These are phyloP conservation scores for Fonsecaea erecta DNA, from an alignment of 2,329 filamentous ascomycete genomes.

Conservation along the genomic window DNA sequence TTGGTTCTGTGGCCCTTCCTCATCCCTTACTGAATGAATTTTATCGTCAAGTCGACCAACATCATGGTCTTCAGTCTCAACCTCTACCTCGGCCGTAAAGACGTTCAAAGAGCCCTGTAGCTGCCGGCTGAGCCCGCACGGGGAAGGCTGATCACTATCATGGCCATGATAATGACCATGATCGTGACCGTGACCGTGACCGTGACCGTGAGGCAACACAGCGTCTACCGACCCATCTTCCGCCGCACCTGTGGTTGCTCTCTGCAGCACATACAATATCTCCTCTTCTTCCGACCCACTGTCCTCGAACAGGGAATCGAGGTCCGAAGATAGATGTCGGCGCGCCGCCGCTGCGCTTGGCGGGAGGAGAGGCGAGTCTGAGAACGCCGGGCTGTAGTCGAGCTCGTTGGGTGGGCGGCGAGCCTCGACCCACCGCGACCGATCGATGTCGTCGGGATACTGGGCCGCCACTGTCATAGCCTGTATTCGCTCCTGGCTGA, in stretches of 20 bases:
- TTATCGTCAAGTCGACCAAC: not conserved
- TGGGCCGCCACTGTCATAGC: no score
- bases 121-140: not conserved
- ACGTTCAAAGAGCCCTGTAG: not conserved
- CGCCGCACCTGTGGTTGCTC: no score
- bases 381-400: not conserved
- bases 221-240: no score
- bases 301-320: conserved; percentile 19
- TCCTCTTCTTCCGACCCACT: not conserved
- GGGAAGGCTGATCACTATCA: not conserved
- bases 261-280: not conserved
- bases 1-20: not conserved
- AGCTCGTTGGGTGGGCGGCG: not conserved
- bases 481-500: not conserved
- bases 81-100: not conserved
- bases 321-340: conserved; percentile 4
- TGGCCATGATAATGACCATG: no score
- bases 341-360: not conserved
- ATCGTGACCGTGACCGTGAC: no score
- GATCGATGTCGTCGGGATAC: conserved; percentile 6
- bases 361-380: not conserved
- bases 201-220: no score
- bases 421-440: not conserved
- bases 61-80: not conserved
- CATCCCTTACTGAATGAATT: not conserved